Percentiles rank a stretch among this genome's conserved stretches.
phyloP scores from a whole-genome alignment of 345 rosid species.

The Camelina neglecta region DNA sequence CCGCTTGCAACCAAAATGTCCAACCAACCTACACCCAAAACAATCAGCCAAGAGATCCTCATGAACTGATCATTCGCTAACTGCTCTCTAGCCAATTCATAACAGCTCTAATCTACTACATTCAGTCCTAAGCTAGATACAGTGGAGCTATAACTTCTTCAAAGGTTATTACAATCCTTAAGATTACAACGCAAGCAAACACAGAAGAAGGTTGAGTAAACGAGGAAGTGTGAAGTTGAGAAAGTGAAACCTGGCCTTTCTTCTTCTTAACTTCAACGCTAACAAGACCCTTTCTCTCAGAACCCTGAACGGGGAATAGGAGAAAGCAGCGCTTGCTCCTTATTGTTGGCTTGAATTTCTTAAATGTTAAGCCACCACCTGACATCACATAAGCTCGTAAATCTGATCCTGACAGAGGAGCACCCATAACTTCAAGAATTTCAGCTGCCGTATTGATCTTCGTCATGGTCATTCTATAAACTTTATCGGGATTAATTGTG shows the following conservation, averaged over 20 bases:
- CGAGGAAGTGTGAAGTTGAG: constrained; percentile 13
- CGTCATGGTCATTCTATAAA: constrained; percentile 88
- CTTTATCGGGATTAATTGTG: constrained; percentile 82
- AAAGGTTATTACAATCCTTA: constrained; percentile 13
- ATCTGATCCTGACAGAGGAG: constrained; percentile 81
- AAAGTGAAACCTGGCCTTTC: constrained; percentile 74
- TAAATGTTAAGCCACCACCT: constrained; percentile 72
- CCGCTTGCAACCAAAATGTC: not conserved
- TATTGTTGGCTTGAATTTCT: constrained; percentile 69
- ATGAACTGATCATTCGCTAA: constrained; percentile 2
- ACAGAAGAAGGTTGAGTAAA: constrained; percentile 2
- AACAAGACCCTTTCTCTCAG: constrained; percentile 87
- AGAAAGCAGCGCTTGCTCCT: constrained; percentile 84
- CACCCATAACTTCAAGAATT: constrained; percentile 95
- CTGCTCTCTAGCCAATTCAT: not conserved
- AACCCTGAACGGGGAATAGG: constrained; percentile 83
- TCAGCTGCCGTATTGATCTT: constrained; percentile 82
- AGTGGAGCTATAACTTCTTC: not conserved
- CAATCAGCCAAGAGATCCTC: constrained; percentile 11
- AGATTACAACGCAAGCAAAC: not conserved
- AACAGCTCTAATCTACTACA: constrained; percentile 14
- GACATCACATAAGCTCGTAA: constrained; percentile 94
- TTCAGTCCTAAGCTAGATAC: constrained; percentile 6
- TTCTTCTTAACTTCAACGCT: constrained; percentile 92
- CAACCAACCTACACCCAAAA: not conserved